Evolutionary conservation across 2,329 filamentous ascomycete species (phyloP), one percentile per base, ranked within the genome.

Genomic region (Aspergillus melleus): DNA sequence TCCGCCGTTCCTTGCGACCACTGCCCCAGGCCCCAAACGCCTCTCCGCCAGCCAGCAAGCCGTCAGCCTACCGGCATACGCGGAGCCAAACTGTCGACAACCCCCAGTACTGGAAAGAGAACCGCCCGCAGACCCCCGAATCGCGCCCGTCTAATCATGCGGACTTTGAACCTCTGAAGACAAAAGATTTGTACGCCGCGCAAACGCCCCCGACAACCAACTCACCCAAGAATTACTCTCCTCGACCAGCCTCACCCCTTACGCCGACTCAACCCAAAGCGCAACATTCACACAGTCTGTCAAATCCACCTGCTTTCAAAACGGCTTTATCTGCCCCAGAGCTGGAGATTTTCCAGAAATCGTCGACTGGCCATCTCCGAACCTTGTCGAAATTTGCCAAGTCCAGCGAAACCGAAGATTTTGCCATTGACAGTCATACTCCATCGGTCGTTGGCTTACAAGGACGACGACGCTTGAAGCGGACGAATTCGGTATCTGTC

Each of bases 381-480:
- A 93, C 92, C 0, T 81, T 98, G 42, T 96, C 94, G 6, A 90
- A 88, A 68, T 85, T 96, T 65, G 91, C 92, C 1, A 86, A 94
- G 68, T 87, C 87, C 50, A 88, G 86, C 3, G 86, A 88, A 10
- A 85, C 87, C 1, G 90, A 94, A 36, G 92, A 96, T 47, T 93
- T 98, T 67, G 84, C 87, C 49, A 89, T 97, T 58, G 89, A 87
- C 52, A 87, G 88, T 0, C 84, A 90, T 1, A 88, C 89, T 16
- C 90, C 96, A 70, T 92, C 97, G 72, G 95, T 99, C 1, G 88
- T 89, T 20, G 95, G 95, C 42, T 80, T 99, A 47, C 88, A 92
- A 64, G 94, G 95, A 20, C 87, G 96, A 54, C 85, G 93, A 63
- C 88, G 88, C 67, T 78, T 99, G 55, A 95, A 97, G 76, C 84